Percentiles rank a stretch among this genome's conserved stretches.
Conservation (phyloP, 192 early-diverging fungal genomes). For the Chytriomyces hyalinus region DNA sequence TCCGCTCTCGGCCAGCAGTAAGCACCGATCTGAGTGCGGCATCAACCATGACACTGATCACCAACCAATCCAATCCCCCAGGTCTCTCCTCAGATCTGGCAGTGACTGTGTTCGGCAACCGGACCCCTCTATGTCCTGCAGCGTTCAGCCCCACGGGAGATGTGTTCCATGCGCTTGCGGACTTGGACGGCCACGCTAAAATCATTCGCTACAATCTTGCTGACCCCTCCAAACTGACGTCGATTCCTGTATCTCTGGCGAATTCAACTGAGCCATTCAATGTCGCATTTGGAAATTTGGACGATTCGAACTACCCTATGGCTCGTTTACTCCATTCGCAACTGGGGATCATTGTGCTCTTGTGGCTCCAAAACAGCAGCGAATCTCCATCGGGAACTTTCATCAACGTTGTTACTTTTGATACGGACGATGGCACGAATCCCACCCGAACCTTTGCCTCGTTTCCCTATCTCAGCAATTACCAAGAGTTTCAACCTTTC, state of each 20-base stretch:
- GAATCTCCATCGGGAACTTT: conserved; percentile 2
- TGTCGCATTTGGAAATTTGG: not conserved
- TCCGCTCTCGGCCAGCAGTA: too few species aligned
- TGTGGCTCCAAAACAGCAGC: not conserved
- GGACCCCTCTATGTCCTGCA: not conserved
- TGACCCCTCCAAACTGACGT: not conserved
- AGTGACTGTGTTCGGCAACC: conserved; percentile 13
- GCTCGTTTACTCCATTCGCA: not conserved
- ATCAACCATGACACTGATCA: too few species aligned
- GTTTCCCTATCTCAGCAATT: conserved; percentile 11
- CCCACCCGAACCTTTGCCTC: not conserved
- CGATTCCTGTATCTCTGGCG: not conserved
- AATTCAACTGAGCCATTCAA: too few species aligned
- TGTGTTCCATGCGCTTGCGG: conserved; percentile 17
- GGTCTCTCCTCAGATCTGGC: conserved; percentile 2
- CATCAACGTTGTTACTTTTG: conserved; percentile 1
- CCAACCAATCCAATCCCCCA: not conserved
- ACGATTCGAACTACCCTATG: not conserved
- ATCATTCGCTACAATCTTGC: not conserved
- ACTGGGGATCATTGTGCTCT: not conserved
- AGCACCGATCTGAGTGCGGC: too few species aligned
- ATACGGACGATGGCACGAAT: not conserved
- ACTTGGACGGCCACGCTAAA: not conserved
- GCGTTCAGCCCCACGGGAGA: not conserved
- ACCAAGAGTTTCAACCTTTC: conserved; percentile 15